Conservation (phyloP, 2,329 filamentous ascomycete species). For the Claviceps citrina region DNA sequence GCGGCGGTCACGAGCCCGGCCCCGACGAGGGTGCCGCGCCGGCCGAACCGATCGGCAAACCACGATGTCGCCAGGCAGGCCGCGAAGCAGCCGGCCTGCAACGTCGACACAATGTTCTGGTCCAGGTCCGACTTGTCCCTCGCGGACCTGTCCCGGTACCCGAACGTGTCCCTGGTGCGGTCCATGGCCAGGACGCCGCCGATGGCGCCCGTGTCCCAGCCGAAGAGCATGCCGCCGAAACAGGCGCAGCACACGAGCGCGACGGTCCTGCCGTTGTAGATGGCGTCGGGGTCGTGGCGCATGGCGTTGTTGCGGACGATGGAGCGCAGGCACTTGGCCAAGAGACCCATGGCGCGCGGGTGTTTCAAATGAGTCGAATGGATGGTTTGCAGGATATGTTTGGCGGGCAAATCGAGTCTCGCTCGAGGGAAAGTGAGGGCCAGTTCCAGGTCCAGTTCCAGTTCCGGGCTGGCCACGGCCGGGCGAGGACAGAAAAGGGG, state of each 20-base stretch:
- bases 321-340: constrained; percentile 31
- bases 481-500: no score
- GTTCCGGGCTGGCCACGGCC: no score
- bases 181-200: constrained; percentile 49
- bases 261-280: constrained; percentile 56
- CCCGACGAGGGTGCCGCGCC: constrained; percentile 37
- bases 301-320: constrained; percentile 58
- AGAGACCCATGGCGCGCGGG: constrained; percentile 20
- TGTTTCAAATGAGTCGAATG: no score
- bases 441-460: no score
- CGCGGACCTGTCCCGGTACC: constrained; percentile 16
- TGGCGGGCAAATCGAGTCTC: no score
- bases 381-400: no score
- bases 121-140: constrained; percentile 35
- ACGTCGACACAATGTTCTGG: constrained; percentile 54
- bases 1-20: constrained; percentile 41
- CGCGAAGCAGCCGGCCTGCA: constrained; percentile 53
- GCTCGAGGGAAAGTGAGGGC: no score
- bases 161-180: constrained; percentile 34
- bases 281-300: constrained; percentile 48
- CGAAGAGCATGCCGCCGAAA: constrained; percentile 46
- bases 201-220: constrained; percentile 47
- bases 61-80: constrained; percentile 43
- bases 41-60: constrained; percentile 39
- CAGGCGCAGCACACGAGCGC: constrained; percentile 48